Evolutionary conservation across 2,329 filamentous ascomycete genomes (phyloP).

Genomic region (Talaromyces rugulosus): DNA sequence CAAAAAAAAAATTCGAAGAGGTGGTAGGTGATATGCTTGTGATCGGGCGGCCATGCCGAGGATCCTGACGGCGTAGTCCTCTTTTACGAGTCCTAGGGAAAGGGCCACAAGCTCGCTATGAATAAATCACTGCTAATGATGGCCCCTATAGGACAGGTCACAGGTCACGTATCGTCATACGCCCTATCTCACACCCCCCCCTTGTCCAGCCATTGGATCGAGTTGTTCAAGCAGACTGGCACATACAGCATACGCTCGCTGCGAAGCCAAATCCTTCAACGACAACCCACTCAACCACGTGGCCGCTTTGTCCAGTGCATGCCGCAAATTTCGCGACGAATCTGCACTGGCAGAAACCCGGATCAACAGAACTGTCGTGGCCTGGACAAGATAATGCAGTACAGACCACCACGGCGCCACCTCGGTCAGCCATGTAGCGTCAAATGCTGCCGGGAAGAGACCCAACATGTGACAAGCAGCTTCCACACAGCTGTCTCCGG

Average conservation of each 20-base stretch:
- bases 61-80: background rate
- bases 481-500: slow-evolving; percentile 33
- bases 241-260: slow-evolving; percentile 31
- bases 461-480: slow-evolving; percentile 31
- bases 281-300: slow-evolving; percentile 25
- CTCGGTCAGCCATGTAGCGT: slow-evolving; percentile 26
- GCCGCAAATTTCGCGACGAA: background rate
- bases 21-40: background rate
- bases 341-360: slow-evolving; percentile 14
- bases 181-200: background rate
- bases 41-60: background rate
- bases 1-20: background rate
- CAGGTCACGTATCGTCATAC: background rate
- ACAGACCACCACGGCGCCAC: slow-evolving; percentile 38
- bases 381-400: slow-evolving; percentile 40
- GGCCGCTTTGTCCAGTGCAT: slow-evolving; percentile 9
- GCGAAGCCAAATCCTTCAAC: slow-evolving; percentile 27
- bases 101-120: background rate
- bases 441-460: slow-evolving; percentile 32
- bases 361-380: slow-evolving; percentile 34
- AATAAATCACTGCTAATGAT: background rate
- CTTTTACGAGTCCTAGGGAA: background rate
- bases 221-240: slow-evolving; percentile 6
- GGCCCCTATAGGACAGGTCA: background rate
- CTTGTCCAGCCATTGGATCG: background rate